phyloP scores from a whole-genome alignment of 2,329 filamentous ascomycete genomes.

The Fusarium sp. region DNA sequence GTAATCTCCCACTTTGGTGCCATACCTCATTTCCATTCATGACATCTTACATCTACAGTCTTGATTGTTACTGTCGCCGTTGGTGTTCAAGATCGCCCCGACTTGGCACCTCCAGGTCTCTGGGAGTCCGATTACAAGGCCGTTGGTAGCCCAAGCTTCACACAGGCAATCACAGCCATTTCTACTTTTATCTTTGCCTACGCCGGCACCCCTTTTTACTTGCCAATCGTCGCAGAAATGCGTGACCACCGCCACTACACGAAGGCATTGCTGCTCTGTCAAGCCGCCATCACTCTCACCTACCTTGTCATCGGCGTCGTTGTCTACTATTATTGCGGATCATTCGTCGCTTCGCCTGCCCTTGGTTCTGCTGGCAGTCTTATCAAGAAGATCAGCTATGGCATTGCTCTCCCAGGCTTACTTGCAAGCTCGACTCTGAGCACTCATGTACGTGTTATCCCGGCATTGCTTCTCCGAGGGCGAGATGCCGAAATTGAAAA shows the following conservation, averaged over 20 bases:
- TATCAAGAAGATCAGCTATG: conserved; percentile 58
- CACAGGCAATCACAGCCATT: conserved; percentile 44
- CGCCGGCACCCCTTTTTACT: conserved; percentile 51
- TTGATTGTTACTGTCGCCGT: conserved; percentile 45
- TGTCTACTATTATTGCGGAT: conserved; percentile 59
- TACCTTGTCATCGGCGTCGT: conserved; percentile 50
- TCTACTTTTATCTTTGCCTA: conserved; percentile 51
- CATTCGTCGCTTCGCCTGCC: conserved; percentile 57
- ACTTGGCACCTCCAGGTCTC: conserved; percentile 31
- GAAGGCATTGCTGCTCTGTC: conserved; percentile 41
- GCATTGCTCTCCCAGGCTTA: conserved; percentile 47
- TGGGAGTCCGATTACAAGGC: conserved; percentile 45
- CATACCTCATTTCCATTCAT: no score
- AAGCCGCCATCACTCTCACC: conserved; percentile 42
- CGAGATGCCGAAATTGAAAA: no score
- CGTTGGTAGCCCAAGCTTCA: conserved; percentile 44
- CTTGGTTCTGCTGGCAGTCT: conserved; percentile 55
- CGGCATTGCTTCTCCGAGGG: no score
- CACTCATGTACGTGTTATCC: conserved; percentile 22
- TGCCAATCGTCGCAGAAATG: conserved; percentile 48
- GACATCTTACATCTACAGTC: conserved; percentile 13
- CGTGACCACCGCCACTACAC: conserved; percentile 43
- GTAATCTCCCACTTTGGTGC: not conserved
- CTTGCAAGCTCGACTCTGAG: conserved; percentile 41
- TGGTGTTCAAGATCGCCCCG: conserved; percentile 43